phyloP scores from a whole-genome alignment of 257 asterid species.

The Solanum piurae region DNA sequence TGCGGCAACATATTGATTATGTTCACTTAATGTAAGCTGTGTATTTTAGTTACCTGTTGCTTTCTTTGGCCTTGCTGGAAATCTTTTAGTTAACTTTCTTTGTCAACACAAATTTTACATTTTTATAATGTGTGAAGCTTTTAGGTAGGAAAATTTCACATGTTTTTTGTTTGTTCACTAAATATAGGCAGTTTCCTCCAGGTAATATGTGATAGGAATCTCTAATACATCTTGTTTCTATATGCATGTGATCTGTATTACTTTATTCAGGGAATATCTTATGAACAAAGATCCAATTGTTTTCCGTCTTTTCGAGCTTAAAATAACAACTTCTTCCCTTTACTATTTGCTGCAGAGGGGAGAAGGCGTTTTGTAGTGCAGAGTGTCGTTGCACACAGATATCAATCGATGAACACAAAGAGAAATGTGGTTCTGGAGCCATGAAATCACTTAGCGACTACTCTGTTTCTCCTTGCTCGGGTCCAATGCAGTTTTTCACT shows the following conservation, averaged over 20 bases:
- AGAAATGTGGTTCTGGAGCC: constrained; percentile 27
- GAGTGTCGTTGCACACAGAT: constrained; percentile 48
- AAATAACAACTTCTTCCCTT: background rate
- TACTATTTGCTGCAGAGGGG: constrained; percentile 41
- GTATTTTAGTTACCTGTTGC: background rate
- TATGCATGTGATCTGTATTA: background rate
- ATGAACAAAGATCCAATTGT: background rate
- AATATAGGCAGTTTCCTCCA: background rate
- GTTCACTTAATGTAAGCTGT: background rate
- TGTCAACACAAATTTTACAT: background rate
- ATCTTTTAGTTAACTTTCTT: background rate
- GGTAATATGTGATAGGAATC: constrained; percentile 1
- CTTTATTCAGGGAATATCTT: background rate
- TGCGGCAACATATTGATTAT: background rate
- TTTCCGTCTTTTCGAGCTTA: background rate
- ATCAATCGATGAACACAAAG: constrained; percentile 34
- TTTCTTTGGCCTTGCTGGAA: background rate
- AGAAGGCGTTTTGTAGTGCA: constrained; percentile 49
- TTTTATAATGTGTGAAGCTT: background rate
- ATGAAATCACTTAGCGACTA: constrained; percentile 24
- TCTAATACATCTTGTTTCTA: background rate
- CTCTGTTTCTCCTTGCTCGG: constrained; percentile 51
- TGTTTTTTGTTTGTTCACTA: constrained; percentile 1
- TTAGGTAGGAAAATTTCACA: background rate
- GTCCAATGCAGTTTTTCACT: constrained; percentile 34